Evolutionary conservation across 129 eudicot genomes (phyloP), one percentile per base, ranked within the genome.

Genomic region (Helichrysum umbraculigerum): DNA sequence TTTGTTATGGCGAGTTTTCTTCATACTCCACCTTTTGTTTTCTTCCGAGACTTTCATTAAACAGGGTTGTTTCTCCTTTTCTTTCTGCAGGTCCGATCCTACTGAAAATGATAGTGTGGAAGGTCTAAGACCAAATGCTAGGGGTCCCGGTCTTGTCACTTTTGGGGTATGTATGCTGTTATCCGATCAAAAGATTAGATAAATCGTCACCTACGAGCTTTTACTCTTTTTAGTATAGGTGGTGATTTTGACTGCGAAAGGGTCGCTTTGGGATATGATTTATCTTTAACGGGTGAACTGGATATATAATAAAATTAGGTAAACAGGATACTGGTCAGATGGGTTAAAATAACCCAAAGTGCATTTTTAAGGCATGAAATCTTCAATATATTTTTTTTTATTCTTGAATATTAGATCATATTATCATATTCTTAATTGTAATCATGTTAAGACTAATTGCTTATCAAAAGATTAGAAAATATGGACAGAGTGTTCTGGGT

Each of bases 71-170:
- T 72, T 71, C 4, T 61, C 16, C 15, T 34, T 54, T 60, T 69
- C 66, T 71, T 32, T 85, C 2, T 74, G 63, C 91, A 94, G 98
- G 98, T 94, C 98, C 33, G 97, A 94, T 78, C 97, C 98, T 63
- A 94, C 98, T 12, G 97, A 90, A 81, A 94, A 94, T 70, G 98
- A 94, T 83, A 94, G 98, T 21, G 86, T 94, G 34, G 98, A 91
- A 71, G 98, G 98, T 61, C 73, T 94, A 76, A 85, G 98, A 72
- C 98, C 97, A 63, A 94, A 94, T 83, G 97, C 98, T 41, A 85
- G 97, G 83, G 97, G 98, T 52, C 97, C 97, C 29, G 96, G 98
- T 57, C 88, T 94, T 25, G 97, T 94, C 30, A 87, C 93, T 69
- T 91, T 94, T 73, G 98, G 98, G 97, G 98, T 94, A 94, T 77